phyloP scores from a whole-genome alignment of 352 stramenopile genomes.

The Globisporangium cystogenes region DNA sequence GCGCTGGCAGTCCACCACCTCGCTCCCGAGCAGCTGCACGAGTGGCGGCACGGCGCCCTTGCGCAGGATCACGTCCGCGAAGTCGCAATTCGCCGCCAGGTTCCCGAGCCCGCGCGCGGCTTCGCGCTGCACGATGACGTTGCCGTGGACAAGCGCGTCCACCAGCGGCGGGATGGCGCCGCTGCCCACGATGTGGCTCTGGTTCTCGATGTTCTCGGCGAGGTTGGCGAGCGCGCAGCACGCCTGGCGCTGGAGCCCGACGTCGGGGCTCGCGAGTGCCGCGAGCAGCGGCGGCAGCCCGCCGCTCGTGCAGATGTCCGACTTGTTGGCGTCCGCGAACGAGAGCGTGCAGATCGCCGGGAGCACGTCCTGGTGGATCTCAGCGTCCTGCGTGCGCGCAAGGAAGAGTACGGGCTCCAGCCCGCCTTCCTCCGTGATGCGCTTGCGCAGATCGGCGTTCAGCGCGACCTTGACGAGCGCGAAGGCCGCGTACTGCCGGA shows the following conservation, averaged over 20 bases:
- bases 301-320: slow-evolving; percentile 93
- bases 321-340: slow-evolving; percentile 92
- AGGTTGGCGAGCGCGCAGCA: slow-evolving; percentile 95
- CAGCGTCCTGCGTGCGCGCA: slow-evolving; percentile 86
- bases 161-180: slow-evolving; percentile 87
- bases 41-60: slow-evolving; percentile 82
- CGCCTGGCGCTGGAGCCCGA: slow-evolving; percentile 87
- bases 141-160: slow-evolving; percentile 66
- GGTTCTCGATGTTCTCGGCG: slow-evolving; percentile 92
- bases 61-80: slow-evolving; percentile 89
- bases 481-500: slow-evolving; percentile 95
- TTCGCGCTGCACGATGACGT: slow-evolving; percentile 88
- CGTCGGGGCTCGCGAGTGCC: slow-evolving; percentile 59
- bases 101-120: slow-evolving; percentile 92
- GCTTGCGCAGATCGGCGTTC: slow-evolving; percentile 92
- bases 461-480: slow-evolving; percentile 94
- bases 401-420: slow-evolving; percentile 96
- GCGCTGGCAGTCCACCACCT: slow-evolving; percentile 90
- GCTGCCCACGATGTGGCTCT: slow-evolving; percentile 86
- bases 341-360: slow-evolving; percentile 90
- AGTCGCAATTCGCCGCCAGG: slow-evolving; percentile 94
- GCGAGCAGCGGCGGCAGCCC: slow-evolving; percentile 87
- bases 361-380: slow-evolving; percentile 90
- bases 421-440: slow-evolving; percentile 93
- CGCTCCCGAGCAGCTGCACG: slow-evolving; percentile 82